These are phyloP conservation scores for Ascocoryne sarcoides DNA, from an alignment of 2,329 filamentous ascomycete genomes.

Conservation along the genomic window DNA sequence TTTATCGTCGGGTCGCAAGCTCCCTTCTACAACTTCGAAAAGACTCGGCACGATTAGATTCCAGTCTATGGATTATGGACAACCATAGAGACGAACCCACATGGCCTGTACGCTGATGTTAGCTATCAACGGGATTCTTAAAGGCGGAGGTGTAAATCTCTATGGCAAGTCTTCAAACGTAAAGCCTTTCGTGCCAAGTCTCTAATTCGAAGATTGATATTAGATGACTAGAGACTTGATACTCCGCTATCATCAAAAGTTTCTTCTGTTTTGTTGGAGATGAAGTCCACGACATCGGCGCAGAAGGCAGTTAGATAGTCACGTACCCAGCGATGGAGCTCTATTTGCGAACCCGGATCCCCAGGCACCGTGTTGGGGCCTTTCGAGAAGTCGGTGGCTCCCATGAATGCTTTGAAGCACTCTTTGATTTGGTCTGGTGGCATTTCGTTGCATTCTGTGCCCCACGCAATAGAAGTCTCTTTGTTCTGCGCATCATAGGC, in stretches of 20 bases:
- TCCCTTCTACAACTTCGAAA: background rate
- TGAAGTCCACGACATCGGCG: background rate
- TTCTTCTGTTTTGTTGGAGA: too few species aligned
- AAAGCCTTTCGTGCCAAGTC: background rate
- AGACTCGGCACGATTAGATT: background rate
- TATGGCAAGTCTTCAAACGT: background rate
- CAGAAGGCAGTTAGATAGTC: background rate
- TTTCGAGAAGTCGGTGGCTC: background rate
- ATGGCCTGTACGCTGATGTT: background rate
- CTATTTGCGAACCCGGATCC: background rate
- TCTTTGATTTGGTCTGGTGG: background rate
- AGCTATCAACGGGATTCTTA: background rate
- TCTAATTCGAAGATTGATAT: background rate
- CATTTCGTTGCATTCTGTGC: background rate
- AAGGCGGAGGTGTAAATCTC: background rate
- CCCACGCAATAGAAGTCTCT: conserved; percentile 1
- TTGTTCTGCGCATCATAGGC: background rate
- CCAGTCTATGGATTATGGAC: background rate
- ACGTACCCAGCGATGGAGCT: conserved; percentile 2
- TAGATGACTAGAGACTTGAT: background rate
- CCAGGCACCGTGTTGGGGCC: background rate
- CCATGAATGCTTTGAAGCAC: conserved; percentile 1
- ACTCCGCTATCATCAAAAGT: too few species aligned
- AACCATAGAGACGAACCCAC: background rate
- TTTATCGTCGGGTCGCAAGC: background rate